Evolutionary conservation across 345 rosid species (phyloP).

Genomic region (Carallia pectinifolia): DNA sequence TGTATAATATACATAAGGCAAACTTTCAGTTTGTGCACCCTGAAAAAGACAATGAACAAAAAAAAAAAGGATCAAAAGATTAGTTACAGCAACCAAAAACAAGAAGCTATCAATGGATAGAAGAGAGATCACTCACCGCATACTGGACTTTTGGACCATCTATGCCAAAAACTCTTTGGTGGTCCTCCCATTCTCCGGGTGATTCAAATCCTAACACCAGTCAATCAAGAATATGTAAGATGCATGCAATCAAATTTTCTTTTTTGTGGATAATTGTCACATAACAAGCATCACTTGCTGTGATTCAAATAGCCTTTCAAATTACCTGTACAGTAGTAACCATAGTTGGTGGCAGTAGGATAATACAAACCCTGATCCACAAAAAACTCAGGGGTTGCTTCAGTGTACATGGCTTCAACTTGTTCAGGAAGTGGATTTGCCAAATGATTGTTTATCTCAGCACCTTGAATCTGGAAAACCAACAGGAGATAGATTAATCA

Average conservation of each 20-base stretch:
- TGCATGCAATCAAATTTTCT: too few relatives aligned
- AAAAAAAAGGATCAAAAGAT: conserved; percentile 11
- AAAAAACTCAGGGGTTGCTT: conserved; percentile 68
- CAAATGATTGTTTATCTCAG: conserved; percentile 41
- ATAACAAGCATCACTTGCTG: neutral
- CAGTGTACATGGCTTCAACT: conserved; percentile 72
- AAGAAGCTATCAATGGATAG: neutral
- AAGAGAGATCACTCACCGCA: conserved; percentile 39
- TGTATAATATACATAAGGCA: conserved; percentile 77
- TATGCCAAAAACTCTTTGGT: conserved; percentile 61
- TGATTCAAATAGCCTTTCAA: neutral
- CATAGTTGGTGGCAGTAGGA: conserved; percentile 70
- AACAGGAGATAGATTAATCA: conserved; percentile 4
- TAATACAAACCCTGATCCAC: conserved; percentile 76
- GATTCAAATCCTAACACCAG: conserved; percentile 65
- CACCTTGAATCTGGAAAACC: conserved; percentile 39
- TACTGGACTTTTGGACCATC: conserved; percentile 84
- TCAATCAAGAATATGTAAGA: conserved; percentile 6
- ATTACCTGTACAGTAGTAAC: conserved; percentile 91
- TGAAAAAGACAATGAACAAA: conserved; percentile 26
- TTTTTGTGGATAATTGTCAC: neutral
- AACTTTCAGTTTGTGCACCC: conserved; percentile 81
- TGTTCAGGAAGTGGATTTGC: conserved; percentile 37
- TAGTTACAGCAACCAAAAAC: neutral
- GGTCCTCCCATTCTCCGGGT: conserved; percentile 96